Evolutionary conservation across 495 filamentous ascomycete species (phyloP), one percentile per base, ranked within the genome.

Genomic region (Cladorrhinum samala): DNA sequence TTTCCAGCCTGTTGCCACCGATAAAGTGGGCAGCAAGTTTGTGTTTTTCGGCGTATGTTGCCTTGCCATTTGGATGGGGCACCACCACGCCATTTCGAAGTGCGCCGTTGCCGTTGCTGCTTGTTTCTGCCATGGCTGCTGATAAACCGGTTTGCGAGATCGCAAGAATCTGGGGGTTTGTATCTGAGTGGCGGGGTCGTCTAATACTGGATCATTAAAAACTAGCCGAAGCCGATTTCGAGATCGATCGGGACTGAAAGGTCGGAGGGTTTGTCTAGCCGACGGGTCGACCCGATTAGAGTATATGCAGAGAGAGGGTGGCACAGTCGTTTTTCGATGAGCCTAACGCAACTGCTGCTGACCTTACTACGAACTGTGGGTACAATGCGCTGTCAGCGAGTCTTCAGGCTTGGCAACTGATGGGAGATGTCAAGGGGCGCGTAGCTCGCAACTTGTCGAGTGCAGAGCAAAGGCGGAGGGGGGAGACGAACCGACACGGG

Each of bases 21-120:
- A 97, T 92, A 71, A 96, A 99, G 76, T 99, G 93, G 69, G 86
- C 76, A 21, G 89, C 80, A 24, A 99, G 62, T 58, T 88, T 84
- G 73, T 86, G 79, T 69, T 88, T 89, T 43, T 87, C 83, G 47
- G 89, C 83, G 56, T 83, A 83, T 13, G 82, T 82, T 66, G 62
- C 66, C 50, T 66, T 71, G 66, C 76, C 77, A 54, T 79, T 81
- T 24, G 58, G 39, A 30, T 71, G 53, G n/a, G 77, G 74, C 9
- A 74, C 73, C 18, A 69, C 68, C 18, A 60, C 55, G 38, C 57
- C 57, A 41, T 57, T 61, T 59, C 58, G 55, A 44, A 23, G 61
- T 62, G 65, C 64, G 47, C 50, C 51, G 41, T 58, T 61, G 56
- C 70, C 64, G 40, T 76, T 62, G 57, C 80, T 81, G 60, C 84